phyloP scores from a whole-genome alignment of 441 rosid species.

The Pelargonium myrrhifolium region DNA sequence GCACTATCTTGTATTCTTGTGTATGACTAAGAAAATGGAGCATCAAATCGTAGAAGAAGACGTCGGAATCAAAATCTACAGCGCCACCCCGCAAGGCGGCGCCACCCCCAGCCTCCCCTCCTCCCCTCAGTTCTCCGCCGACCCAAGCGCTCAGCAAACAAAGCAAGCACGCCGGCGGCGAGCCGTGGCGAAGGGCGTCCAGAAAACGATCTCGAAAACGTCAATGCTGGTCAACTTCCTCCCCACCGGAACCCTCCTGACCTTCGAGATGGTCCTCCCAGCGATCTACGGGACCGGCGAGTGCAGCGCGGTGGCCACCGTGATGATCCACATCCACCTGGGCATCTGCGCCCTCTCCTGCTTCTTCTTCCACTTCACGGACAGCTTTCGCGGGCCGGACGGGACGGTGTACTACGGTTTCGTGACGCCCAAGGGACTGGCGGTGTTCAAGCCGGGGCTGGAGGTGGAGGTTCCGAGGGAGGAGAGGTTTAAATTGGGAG shows the following conservation, averaged over 20 bases:
- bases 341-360: slow-evolving; percentile 72
- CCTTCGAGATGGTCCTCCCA: slow-evolving; percentile 26
- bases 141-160: neutral
- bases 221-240: slow-evolving; percentile 26
- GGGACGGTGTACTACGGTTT: slow-evolving; percentile 75
- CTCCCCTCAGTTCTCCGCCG: neutral
- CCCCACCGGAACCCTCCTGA: slow-evolving; percentile 25
- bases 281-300: slow-evolving; percentile 31
- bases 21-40: neutral
- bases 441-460: slow-evolving; percentile 73
- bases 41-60: neutral
- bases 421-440: slow-evolving; percentile 69
- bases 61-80: neutral
- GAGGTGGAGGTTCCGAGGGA: slow-evolving; percentile 53
- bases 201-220: slow-evolving; percentile 16
- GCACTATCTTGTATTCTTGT: too few species aligned
- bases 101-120: neutral
- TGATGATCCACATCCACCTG: slow-evolving; percentile 58
- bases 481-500: slow-evolving; percentile 20
- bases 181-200: neutral
- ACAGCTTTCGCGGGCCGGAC: slow-evolving; percentile 66
- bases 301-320: slow-evolving; percentile 50
- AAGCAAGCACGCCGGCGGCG: neutral
- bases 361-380: slow-evolving; percentile 90
- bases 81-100: neutral